phyloP scores from a whole-genome alignment of 441 rosid genomes.

The Adansonia madagascariensis region DNA sequence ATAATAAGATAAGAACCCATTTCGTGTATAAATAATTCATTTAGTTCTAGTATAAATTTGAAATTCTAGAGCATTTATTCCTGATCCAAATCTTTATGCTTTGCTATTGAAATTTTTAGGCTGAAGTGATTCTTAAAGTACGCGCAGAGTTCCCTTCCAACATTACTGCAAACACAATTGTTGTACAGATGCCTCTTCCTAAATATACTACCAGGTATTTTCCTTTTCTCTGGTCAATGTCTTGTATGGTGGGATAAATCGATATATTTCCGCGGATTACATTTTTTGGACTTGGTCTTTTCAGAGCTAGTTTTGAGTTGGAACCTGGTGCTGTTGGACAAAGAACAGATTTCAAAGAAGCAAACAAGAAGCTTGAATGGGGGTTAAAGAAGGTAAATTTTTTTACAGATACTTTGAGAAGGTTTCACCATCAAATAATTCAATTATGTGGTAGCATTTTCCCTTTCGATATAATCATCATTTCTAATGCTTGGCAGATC shows the following conservation, averaged over 20 bases:
- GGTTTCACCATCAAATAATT: conserved; percentile 18
- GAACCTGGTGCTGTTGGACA: conserved; percentile 88
- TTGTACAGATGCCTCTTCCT: conserved; percentile 91
- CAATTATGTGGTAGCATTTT: neutral
- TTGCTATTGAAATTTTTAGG: conserved; percentile 44
- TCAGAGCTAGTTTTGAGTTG: conserved; percentile 87
- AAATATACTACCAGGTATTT: conserved; percentile 82
- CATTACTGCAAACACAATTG: conserved; percentile 81
- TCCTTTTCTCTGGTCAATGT: neutral
- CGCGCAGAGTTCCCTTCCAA: conserved; percentile 82
- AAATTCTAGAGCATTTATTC: neutral
- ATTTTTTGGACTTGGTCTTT: conserved; percentile 9
- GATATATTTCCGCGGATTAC: conserved; percentile 4
- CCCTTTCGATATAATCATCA: conserved; percentile 14
- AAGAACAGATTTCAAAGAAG: conserved; percentile 89
- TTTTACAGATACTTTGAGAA: conserved; percentile 8
- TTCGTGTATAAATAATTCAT: conserved; percentile 18
- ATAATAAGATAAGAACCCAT: neutral
- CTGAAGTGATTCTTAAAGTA: conserved; percentile 89
- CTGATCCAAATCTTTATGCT: neutral
- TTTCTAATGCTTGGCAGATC: conserved; percentile 52
- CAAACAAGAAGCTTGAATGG: conserved; percentile 91
- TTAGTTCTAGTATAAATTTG: conserved; percentile 19
- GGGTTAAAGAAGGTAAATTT: conserved; percentile 74
- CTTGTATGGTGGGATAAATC: neutral